phyloP scores from a whole-genome alignment of 495 filamentous ascomycete species.

The Neurospora sp. region DNA sequence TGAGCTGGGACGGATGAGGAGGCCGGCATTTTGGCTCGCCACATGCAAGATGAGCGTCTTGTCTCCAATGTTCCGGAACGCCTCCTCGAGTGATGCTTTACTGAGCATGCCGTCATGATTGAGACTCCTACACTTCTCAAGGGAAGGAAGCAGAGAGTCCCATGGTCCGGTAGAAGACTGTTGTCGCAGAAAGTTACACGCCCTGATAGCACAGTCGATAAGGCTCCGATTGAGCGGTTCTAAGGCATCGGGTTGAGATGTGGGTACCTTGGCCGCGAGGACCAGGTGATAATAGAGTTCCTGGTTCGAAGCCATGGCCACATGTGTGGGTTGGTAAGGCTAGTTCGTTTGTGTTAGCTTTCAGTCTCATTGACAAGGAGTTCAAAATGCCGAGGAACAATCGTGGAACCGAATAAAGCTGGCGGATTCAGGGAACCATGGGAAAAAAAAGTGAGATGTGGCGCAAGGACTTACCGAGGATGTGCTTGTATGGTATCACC shows the following conservation, averaged over 20 bases:
- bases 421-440: not conserved
- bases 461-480: not conserved
- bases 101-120: not conserved
- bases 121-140: not conserved
- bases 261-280: not conserved
- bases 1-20: conserved; percentile 34
- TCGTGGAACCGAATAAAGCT: not conserved
- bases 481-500: not conserved
- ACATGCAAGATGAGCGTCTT: not conserved
- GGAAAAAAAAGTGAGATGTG: not conserved
- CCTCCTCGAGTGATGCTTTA: not conserved
- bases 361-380: not conserved
- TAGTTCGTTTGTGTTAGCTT: not conserved
- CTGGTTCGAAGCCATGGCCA: not conserved
- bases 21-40: conserved; percentile 44
- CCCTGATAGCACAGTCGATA: not conserved
- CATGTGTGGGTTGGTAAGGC: not conserved
- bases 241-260: not conserved
- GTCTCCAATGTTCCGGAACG: not conserved
- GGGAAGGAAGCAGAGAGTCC: not conserved
- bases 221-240: not conserved
- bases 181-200: not conserved
- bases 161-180: not conserved
- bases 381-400: not conserved
- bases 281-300: not conserved